Evolutionary conservation across 2,329 filamentous ascomycete species (phyloP).

Genomic region (Hypomyces perniciosus): DNA sequence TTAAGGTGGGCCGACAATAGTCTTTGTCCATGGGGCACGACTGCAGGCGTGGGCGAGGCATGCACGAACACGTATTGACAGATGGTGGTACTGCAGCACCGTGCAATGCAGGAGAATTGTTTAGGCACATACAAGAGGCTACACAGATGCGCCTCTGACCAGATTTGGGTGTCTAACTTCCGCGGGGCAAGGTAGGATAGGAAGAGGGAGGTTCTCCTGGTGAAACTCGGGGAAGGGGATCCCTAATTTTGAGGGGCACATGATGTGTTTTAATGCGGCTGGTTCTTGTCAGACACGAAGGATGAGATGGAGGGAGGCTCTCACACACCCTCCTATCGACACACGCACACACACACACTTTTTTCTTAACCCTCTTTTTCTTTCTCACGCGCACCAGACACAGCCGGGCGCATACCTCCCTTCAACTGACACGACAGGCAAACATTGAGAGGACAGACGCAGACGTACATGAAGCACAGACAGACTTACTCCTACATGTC

Average conservation of each 20-base stretch:
- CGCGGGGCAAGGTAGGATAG: background rate
- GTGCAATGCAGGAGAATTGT: background rate
- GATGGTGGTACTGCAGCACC: background rate
- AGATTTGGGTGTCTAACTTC: conserved; percentile 1
- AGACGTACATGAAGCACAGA: too few relatives aligned
- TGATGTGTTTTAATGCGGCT: background rate
- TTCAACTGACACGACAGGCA: too few relatives aligned
- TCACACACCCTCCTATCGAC: background rate
- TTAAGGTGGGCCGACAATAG: too few relatives aligned
- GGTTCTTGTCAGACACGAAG: background rate
- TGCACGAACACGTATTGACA: too few relatives aligned
- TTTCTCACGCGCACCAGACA: background rate
- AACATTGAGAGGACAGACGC: too few relatives aligned
- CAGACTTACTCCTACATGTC: too few relatives aligned
- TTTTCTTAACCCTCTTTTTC: background rate
- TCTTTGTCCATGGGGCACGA: too few relatives aligned
- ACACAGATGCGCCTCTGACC: background rate
- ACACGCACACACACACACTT: too few relatives aligned
- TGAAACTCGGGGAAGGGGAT: too few relatives aligned
- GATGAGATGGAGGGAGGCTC: background rate
- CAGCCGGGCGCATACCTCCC: too few relatives aligned
- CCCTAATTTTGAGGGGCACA: too few relatives aligned
- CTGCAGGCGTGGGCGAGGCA: too few relatives aligned
- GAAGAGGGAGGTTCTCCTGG: background rate
- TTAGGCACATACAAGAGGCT: background rate